Base-by-base conservation (phyloP, 805 yeast genomes). In the Nakazawaea ambrosiae region DNA sequence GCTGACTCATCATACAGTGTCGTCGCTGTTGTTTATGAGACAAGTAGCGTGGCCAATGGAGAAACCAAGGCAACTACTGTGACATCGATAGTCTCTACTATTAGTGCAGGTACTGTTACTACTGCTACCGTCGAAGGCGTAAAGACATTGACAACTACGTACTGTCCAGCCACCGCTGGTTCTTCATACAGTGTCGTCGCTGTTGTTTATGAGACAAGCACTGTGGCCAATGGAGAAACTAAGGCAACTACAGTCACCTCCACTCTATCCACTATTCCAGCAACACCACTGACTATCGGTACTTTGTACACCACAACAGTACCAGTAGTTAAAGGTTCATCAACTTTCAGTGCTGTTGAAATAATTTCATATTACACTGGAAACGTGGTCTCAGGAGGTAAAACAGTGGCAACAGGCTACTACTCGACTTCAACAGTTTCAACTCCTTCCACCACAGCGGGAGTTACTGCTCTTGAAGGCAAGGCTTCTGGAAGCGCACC, bases 241-340 rank as follows among this genome's bases (percentile, higher is more conserved):
- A n/a, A n/a, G n/a, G n/a, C n/a, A n/a, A n/a, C n/a, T n/a, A n/a
- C n/a, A n/a, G n/a, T n/a, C n/a, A n/a, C n/a, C n/a, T n/a, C n/a
- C n/a, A n/a, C n/a, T n/a, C n/a, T n/a, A n/a, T n/a, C n/a, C n/a
- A n/a, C n/a, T n/a, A n/a, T n/a, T n/a, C n/a, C n/a, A n/a, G n/a
- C n/a, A n/a, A n/a, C n/a, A 17, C 32, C 6, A 29, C 32, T 29
- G 6, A 22, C 17, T 29, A n/a, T 14, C 17, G 19, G 28, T 34
- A 4, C 29, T 5, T 26, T 29, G 18, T 31, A 19, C 31, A 36
- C 39, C 15, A 36, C 39, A n/a, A 36, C 39, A 3, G 30, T 8
- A 9, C 24, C 24, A 22, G 24, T 22, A 8, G 24, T 22, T 7
- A 7, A 22, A 22, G 24, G 24, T 10, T 26, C 32, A n/a, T 20